Percentiles rank a stretch among this genome's conserved stretches.
Evolutionary conservation across 352 stramenopile genomes (phyloP).

Genomic region (Pythium insidiosum): DNA sequence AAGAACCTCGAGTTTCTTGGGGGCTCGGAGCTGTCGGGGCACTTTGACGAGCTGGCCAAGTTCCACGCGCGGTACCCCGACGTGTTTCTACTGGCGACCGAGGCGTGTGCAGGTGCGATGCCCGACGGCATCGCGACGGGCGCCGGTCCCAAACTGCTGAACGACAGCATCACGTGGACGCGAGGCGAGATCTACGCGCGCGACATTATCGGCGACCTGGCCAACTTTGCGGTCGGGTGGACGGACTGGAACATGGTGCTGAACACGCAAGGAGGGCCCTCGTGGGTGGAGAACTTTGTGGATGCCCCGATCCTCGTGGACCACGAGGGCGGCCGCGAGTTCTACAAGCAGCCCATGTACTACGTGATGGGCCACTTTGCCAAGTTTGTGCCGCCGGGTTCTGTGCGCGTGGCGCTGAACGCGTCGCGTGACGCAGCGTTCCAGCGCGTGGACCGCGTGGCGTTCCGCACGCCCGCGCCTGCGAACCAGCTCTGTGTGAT

Average conservation of each 20-base stretch:
- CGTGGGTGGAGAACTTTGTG: constrained; percentile 58
- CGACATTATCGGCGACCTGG: constrained; percentile 86
- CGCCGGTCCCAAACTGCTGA: constrained; percentile 30
- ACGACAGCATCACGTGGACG: constrained; percentile 41
- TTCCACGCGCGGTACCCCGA: constrained; percentile 54
- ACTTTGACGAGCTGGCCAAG: constrained; percentile 37
- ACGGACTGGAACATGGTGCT: constrained; percentile 87
- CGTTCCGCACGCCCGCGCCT: constrained; percentile 37
- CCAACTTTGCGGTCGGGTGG: constrained; percentile 72
- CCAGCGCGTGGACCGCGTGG: constrained; percentile 26
- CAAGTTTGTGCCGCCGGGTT: constrained; percentile 57
- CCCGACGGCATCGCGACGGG: constrained; percentile 34
- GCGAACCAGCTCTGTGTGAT: constrained; percentile 25
- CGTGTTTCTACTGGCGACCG: constrained; percentile 76
- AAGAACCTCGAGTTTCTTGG: constrained; percentile 45
- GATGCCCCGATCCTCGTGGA: constrained; percentile 71
- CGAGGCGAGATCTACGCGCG: constrained; percentile 74
- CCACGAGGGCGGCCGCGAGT: constrained; percentile 37
- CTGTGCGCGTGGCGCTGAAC: constrained; percentile 34
- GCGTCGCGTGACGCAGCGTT: constrained; percentile 11
- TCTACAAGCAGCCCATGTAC: constrained; percentile 83
- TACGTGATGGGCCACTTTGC: constrained; percentile 71
- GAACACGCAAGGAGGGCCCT: constrained; percentile 59
- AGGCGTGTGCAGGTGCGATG: constrained; percentile 72
- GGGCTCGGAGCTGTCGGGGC: constrained; percentile 22